Evolutionary conservation across 2,329 filamentous ascomycete genomes (phyloP).

Genomic region (Fusarium sp.): DNA sequence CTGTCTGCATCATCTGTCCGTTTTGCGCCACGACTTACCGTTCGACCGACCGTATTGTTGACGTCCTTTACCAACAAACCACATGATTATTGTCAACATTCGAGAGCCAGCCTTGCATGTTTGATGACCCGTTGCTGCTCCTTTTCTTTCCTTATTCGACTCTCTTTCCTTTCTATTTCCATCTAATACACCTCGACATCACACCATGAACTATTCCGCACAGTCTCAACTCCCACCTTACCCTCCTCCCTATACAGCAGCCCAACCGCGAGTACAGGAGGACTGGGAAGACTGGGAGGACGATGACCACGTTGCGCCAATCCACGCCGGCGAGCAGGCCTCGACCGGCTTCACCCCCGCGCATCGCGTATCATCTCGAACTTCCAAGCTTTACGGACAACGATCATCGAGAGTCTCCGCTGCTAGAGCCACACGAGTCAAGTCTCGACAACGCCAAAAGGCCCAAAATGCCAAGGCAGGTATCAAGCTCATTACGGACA

Average conservation of each 20-base stretch:
- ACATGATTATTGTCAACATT: slow-evolving; percentile 18
- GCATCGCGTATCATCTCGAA: slow-evolving; percentile 24
- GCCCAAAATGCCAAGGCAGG: slow-evolving; percentile 71
- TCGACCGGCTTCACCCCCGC: slow-evolving; percentile 42
- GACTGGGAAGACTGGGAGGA: slow-evolving; percentile 69
- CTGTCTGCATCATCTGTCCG: slow-evolving; percentile 15
- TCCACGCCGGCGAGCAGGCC: slow-evolving; percentile 53
- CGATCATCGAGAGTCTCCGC: slow-evolving; percentile 53
- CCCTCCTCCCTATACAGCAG: slow-evolving; percentile 32
- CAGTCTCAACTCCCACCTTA: slow-evolving; percentile 23
- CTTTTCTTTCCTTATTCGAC: not conserved
- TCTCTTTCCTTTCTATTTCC: slow-evolving; percentile 4
- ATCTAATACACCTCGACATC: slow-evolving; percentile 14
- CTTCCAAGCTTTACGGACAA: slow-evolving; percentile 26
- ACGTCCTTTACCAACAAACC: slow-evolving; percentile 10
- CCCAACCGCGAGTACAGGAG: slow-evolving; percentile 46
- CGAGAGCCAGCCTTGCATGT: slow-evolving; percentile 19
- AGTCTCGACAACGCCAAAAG: slow-evolving; percentile 71
- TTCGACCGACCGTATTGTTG: slow-evolving; percentile 10
- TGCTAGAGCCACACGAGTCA: slow-evolving; percentile 60
- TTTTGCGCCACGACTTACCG: not conserved
- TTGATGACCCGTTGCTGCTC: slow-evolving; percentile 17
- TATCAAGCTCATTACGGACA: slow-evolving; percentile 78
- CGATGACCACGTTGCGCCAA: slow-evolving; percentile 57
- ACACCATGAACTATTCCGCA: slow-evolving; percentile 30